A percentile compares a stretch with the other conserved stretches of the same genome.
Conservation (phyloP, 73 alveolate genomes). For the Diophrys appendiculata region DNA sequence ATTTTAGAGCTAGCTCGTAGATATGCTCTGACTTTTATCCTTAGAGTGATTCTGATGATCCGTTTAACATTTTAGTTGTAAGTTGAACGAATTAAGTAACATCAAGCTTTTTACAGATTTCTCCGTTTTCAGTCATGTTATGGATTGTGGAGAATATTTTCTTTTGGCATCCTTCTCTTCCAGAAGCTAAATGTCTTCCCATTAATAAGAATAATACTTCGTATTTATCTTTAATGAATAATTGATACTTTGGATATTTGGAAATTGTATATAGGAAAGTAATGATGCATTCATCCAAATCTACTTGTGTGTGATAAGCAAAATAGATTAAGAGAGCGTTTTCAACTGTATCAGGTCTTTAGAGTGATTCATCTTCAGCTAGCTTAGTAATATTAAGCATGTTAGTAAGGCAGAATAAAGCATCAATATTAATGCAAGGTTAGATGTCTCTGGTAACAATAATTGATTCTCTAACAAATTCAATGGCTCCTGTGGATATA, state of each 20-base stretch:
- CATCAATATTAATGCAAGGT: constrained; percentile 57
- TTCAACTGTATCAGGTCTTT: constrained; percentile 43
- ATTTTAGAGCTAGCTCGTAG: constrained; percentile 56
- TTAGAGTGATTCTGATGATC: too few species aligned
- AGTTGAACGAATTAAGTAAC: too few species aligned
- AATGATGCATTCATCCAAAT: constrained; percentile 58
- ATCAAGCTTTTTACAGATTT: constrained; percentile 45
- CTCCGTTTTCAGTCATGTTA: constrained; percentile 58
- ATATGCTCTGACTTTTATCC: not conserved
- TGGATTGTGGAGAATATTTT: constrained; percentile 41
- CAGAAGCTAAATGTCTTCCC: too few species aligned
- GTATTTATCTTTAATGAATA: constrained; percentile 26
- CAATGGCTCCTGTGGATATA: constrained; percentile 33
- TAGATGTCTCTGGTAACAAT: constrained; percentile 32
- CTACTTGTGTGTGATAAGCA: constrained; percentile 43
- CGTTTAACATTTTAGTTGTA: too few species aligned
- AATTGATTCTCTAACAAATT: constrained; percentile 44
- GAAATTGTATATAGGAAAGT: constrained; percentile 57
- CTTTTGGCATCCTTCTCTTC: too few species aligned
- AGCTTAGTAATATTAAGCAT: constrained; percentile 53
- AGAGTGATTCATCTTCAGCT: constrained; percentile 34
- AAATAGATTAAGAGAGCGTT: constrained; percentile 51
- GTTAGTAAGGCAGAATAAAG: constrained; percentile 53
- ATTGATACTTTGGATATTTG: constrained; percentile 27
- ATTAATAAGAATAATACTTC: too few species aligned